phyloP scores from a whole-genome alignment of 306 rosid genomes.

The Dalbergia cultrata region DNA sequence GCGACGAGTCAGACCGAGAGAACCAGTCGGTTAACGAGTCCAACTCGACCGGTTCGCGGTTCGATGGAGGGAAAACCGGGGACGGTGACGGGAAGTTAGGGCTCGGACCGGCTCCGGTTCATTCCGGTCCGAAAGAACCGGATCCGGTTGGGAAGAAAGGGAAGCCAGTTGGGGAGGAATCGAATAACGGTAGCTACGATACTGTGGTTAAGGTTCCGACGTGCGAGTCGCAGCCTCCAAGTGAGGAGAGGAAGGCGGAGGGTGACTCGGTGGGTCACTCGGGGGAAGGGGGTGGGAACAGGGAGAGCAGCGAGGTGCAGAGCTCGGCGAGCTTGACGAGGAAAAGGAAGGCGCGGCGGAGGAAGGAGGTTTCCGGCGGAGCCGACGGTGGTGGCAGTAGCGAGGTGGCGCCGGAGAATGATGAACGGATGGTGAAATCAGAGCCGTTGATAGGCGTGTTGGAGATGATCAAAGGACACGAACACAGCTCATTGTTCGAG shows the following conservation, averaged over 20 bases:
- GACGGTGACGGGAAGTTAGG: constrained; percentile 32
- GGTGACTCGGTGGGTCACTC: constrained; percentile 68
- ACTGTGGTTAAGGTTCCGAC: constrained; percentile 56
- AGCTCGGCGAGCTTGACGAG: constrained; percentile 83
- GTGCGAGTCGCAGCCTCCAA: constrained; percentile 57
- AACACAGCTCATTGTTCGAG: constrained; percentile 70
- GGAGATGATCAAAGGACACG: constrained; percentile 66
- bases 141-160: constrained; percentile 41
- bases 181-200: constrained; percentile 77
- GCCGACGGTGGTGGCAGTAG: constrained; percentile 22
- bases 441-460: constrained; percentile 66
- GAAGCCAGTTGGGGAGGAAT: constrained; percentile 59
- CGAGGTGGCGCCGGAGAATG: constrained; percentile 44
- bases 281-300: constrained; percentile 59
- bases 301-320: constrained; percentile 84
- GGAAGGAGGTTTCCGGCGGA: constrained; percentile 50
- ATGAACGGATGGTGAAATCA: constrained; percentile 50
- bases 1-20: constrained; percentile 74
- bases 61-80: constrained; percentile 56
- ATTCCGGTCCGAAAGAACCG: constrained; percentile 41
- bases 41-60: constrained; percentile 80
- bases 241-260: constrained; percentile 56
- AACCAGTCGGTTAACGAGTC: constrained; percentile 84
- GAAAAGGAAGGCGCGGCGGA: constrained; percentile 53
- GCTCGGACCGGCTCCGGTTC: constrained; percentile 41